A percentile compares a stretch with the other conserved stretches of the same genome.
Conservation (phyloP, 73 alveolate genomes). For the Paramecium bursaria region DNA sequence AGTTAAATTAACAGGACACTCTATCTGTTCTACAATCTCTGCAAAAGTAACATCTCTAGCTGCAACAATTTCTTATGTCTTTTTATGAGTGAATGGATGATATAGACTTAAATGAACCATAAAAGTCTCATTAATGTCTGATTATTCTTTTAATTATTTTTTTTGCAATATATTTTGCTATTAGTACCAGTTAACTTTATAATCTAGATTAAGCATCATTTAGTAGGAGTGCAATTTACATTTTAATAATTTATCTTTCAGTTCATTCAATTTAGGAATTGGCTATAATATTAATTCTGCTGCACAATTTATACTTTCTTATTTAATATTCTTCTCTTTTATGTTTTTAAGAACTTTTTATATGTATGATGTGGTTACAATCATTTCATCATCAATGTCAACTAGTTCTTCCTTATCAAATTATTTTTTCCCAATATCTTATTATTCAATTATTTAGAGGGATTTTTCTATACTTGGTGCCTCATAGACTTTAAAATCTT, state of each 20-base stretch:
- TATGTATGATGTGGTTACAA: too few species aligned
- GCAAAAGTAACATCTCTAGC: background rate
- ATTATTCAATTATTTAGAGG: too few species aligned
- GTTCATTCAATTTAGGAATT: background rate
- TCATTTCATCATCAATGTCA: too few species aligned
- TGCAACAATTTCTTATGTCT: conserved; percentile 15
- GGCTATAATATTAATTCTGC: background rate
- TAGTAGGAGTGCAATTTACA: background rate
- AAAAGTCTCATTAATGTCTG: background rate
- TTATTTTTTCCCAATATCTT: too few species aligned
- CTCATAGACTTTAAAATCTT: too few species aligned
- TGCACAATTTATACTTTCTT: conserved; percentile 18
- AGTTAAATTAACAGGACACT: conserved; percentile 37
- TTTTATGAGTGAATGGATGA: conserved; percentile 39
- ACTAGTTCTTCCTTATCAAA: too few species aligned
- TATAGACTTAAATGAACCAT: conserved; percentile 19
- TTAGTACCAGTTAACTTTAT: too few species aligned
- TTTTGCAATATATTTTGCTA: background rate
- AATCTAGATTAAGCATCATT: too few species aligned
- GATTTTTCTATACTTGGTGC: too few species aligned
- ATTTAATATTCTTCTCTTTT: too few species aligned
- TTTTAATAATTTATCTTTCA: background rate
- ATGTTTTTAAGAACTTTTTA: too few species aligned
- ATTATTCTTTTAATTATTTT: background rate
- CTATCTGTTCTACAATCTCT: conserved; percentile 1